Evolutionary conservation across 257 asterid genomes (phyloP), one percentile per base, ranked within the genome.

Genomic region (Salvia hispanica): DNA sequence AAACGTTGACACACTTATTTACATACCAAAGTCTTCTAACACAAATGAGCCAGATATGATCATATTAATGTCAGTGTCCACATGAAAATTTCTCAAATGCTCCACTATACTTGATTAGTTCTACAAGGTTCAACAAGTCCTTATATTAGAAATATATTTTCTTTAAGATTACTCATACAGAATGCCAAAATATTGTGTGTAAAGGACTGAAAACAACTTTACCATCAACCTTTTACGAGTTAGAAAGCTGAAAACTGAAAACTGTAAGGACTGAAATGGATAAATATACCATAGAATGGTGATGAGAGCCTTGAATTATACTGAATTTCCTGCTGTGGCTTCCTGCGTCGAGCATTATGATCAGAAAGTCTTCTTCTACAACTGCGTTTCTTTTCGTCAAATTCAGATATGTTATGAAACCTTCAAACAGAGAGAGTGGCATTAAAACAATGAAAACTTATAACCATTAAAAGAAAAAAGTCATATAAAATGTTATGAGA

Each of bases 281-380:
- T 44, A 53, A 10, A 58, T 39, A 42, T 87, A 92, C 98, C 98
- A 69, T 89, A 83, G 75, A 75, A 79, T 47, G 90, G 76, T 9
- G 89, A 71, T 25, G 91, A 66, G 56, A 84, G 79, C 72, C 87
- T 85, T 5, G 91, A 39, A 68, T 75, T 79, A 79, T 83, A 84
- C 57, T 80, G 89, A 51, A 86, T 72, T 61, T 92, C 96, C 75
- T 80, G 94, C 62, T 79, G 89, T 18, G 97, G 96, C 79, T 90
- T 92, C 72, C 98, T 88, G 59, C 98, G 95, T 11, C 98, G 80
- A 50, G 96, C 91, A 77, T 92, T 92, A 76, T 92, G 99, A 80
- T 93, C 97, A 71, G 88, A 83, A 47, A 93, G 97, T 71, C 96
- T 79, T 74, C 92, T 84, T 43, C 99, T 79, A 75, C 99, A 93